Percentiles rank a stretch among this genome's conserved stretches.
phyloP scores from a whole-genome alignment of 257 asterid genomes.

The Solanum paucissectum region DNA sequence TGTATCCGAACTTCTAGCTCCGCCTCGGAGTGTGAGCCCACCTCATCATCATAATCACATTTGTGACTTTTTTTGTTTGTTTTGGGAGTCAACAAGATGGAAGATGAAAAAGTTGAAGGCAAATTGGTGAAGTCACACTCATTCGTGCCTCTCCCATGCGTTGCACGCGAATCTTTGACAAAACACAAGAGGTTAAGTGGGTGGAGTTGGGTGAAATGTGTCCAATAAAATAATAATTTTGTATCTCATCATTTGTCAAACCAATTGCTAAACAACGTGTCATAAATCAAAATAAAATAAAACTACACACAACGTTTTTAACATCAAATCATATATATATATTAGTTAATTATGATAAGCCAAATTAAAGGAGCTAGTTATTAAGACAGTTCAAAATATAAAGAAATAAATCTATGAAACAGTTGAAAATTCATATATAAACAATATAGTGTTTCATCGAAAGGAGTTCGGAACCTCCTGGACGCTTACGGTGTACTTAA shows the following conservation, averaged over 20 bases:
- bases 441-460: too few relatives aligned
- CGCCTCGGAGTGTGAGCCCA: not conserved
- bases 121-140: slow-evolving; percentile 23
- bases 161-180: slow-evolving; percentile 39
- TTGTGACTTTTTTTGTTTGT: not conserved
- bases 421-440: too few relatives aligned
- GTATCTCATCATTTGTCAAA: slow-evolving; percentile 11
- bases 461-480: too few relatives aligned
- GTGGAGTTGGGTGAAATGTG: not conserved
- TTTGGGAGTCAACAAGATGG: not conserved
- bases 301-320: not conserved
- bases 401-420: too few relatives aligned
- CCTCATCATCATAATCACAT: not conserved
- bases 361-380: not conserved
- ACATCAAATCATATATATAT: not conserved
- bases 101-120: slow-evolving; percentile 6
- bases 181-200: slow-evolving; percentile 4
- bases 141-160: slow-evolving; percentile 22
- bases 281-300: not conserved
- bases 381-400: too few relatives aligned
- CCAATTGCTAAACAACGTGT: not conserved
- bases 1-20: not conserved
- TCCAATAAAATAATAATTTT: not conserved
- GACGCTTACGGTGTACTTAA: not conserved
- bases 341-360: not conserved